phyloP scores from a whole-genome alignment of 495 filamentous ascomycete species.

The Articulospora tetracladia region DNA sequence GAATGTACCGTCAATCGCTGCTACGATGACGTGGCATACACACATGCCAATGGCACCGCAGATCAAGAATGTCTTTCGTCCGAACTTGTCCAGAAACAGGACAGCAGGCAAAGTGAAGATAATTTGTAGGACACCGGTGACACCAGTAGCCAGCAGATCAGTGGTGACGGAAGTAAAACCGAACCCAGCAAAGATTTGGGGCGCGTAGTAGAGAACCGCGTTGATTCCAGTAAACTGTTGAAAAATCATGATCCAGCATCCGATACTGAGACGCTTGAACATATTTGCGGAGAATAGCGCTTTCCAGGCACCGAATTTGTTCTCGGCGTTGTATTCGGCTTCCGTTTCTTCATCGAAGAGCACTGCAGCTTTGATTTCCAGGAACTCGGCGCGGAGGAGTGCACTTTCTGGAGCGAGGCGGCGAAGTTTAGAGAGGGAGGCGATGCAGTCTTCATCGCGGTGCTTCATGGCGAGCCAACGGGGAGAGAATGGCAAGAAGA shows the following conservation, averaged over 20 bases:
- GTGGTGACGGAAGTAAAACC: constrained; percentile 60
- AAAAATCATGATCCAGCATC: constrained; percentile 64
- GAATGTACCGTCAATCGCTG: constrained; percentile 56
- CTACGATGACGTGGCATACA: constrained; percentile 59
- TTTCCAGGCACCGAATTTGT: constrained; percentile 1
- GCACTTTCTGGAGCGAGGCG: constrained; percentile 53
- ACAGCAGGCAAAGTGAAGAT: constrained; percentile 59
- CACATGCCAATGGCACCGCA: constrained; percentile 47
- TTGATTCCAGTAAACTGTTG: constrained; percentile 49
- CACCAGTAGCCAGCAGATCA: constrained; percentile 39
- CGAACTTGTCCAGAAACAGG: constrained; percentile 56
- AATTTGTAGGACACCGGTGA: constrained; percentile 37
- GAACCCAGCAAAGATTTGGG: constrained; percentile 54
- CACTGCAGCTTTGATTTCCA: constrained; percentile 75
- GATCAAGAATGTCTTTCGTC: constrained; percentile 52
- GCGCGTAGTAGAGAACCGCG: constrained; percentile 23
- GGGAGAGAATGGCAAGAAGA: constrained; percentile 37
- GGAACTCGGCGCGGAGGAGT: constrained; percentile 64
- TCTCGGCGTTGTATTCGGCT: constrained; percentile 37
- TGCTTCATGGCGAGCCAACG: constrained; percentile 53
- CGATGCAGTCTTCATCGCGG: constrained; percentile 41
- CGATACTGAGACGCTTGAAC: constrained; percentile 58
- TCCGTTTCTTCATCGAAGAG: constrained; percentile 59
- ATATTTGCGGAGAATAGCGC: constrained; percentile 11
- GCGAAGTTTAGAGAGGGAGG: constrained; percentile 53